Evolutionary conservation across 2,329 filamentous ascomycete genomes (phyloP), one percentile per base, ranked within the genome.

Genomic region (Trichophyton rubrum): DNA sequence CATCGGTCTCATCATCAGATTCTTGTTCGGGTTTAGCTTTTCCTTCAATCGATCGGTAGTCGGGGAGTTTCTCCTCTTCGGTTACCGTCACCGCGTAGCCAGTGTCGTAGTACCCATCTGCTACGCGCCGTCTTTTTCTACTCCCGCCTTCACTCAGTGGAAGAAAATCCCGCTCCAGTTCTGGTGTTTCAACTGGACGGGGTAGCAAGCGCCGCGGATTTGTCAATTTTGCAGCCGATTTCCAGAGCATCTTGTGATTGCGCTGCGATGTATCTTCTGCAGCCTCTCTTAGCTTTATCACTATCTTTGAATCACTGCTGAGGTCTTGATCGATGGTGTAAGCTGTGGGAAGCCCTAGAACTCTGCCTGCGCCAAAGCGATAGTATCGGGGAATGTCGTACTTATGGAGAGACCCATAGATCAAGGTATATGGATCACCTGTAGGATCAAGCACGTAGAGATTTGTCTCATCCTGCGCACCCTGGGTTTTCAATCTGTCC

Each of bases 341-440:
- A 51, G 79, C 77, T 1, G 75, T 74, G 1, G 77, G 71, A 0
- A 86, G 76, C 0, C 91, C 92, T 11, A 97, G 72, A 0, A 96
- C 77, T 61, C 79, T 80, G 1, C 90, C 90, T 60, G 78, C 77
- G 13, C 90, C 88, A 63, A 77, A 76, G 4, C 89, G 85, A 63
- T 80, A 80, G 69, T 95, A 96, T 1, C 74, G 67, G 0, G 90
- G 90, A 9, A 95, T 75, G 59, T 80, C 82, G 64, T 87, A 88
- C 40, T 82, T 83, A 69, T 96, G 85, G 43, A 88, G 79, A 30
- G 82, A 81, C 1, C 88, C 89, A 70, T 91, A 96, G 27, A 81
- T 80, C 51, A 87, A 72, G 65, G 93, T 90, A 56, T 90, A 80
- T 3, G 80, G 77, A 67, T 97, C 92, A 0, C 92, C 91, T 68